phyloP scores from a whole-genome alignment of 2,329 filamentous ascomycete species.

The Aspergillus tamarii region DNA sequence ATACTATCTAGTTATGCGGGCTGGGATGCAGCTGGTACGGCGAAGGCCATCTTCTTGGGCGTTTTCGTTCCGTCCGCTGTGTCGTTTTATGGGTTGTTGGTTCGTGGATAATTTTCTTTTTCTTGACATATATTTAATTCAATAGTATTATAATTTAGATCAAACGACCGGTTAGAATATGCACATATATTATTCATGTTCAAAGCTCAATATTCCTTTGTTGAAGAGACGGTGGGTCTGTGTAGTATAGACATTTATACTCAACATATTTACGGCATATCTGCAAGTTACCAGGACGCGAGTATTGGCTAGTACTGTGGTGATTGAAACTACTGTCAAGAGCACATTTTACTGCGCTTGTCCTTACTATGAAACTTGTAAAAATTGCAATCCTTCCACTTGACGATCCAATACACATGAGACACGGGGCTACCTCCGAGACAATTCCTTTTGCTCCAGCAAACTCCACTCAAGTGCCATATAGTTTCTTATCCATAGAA shows the following conservation, averaged over 20 bases:
- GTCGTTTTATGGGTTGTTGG: constrained; percentile 24
- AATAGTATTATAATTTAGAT: neutral
- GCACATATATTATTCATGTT: neutral
- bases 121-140: neutral
- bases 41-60: constrained; percentile 21
- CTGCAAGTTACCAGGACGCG: too few species aligned
- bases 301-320: neutral
- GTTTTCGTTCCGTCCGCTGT: constrained; percentile 17
- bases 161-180: neutral
- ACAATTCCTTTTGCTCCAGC: neutral
- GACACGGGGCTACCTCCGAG: neutral
- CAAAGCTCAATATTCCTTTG: neutral
- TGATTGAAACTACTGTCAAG: neutral
- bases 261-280: too few species aligned
- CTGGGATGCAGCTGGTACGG: constrained; percentile 18
- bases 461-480: neutral
- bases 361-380: neutral
- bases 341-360: neutral
- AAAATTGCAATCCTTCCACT: neutral
- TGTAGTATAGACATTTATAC: too few species aligned
- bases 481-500: neutral
- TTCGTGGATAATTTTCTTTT: constrained; percentile 7
- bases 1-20: constrained; percentile 19
- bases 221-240: too few species aligned
- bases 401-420: neutral